A percentile compares a stretch with the other conserved stretches of the same genome.
phyloP scores from a whole-genome alignment of 2,329 filamentous ascomycete species.

The Bipolaris gigantea region DNA sequence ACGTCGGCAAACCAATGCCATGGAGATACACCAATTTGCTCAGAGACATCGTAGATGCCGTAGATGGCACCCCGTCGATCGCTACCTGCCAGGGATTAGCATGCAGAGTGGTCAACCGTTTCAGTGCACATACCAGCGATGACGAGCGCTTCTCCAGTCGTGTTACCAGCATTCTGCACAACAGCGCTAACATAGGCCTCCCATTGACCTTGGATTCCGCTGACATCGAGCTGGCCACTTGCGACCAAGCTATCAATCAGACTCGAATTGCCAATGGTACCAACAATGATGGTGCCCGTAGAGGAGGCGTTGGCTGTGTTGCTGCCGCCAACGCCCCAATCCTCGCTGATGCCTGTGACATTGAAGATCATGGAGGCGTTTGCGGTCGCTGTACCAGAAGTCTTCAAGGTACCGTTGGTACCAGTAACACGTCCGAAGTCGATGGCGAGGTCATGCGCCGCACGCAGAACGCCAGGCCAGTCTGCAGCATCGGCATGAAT shows the following conservation, averaged over 20 bases:
- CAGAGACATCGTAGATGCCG: constrained; percentile 70
- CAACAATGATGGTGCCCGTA: constrained; percentile 63
- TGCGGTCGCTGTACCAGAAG: constrained; percentile 57
- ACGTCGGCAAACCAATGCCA: constrained; percentile 72
- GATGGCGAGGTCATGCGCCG: constrained; percentile 65
- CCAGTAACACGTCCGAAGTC: constrained; percentile 75
- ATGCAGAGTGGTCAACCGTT: neutral
- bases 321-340: constrained; percentile 37
- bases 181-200: constrained; percentile 67
- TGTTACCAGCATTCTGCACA: constrained; percentile 60
- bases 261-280: constrained; percentile 66
- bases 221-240: constrained; percentile 60
- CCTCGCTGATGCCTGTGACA: constrained; percentile 42
- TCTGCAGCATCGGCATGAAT: constrained; percentile 51
- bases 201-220: constrained; percentile 64
- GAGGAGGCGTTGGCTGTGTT: constrained; percentile 11
- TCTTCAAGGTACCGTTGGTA: constrained; percentile 58
- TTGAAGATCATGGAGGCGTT: constrained; percentile 49
- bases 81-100: constrained; percentile 45
- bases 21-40: constrained; percentile 73
- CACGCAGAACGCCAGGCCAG: constrained; percentile 69
- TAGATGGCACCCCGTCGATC: constrained; percentile 70
- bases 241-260: constrained; percentile 62
- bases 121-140: constrained; percentile 56
- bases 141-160: constrained; percentile 62